phyloP scores from a whole-genome alignment of 176 grass and related monocot species.

The Aegilops bicornis region DNA sequence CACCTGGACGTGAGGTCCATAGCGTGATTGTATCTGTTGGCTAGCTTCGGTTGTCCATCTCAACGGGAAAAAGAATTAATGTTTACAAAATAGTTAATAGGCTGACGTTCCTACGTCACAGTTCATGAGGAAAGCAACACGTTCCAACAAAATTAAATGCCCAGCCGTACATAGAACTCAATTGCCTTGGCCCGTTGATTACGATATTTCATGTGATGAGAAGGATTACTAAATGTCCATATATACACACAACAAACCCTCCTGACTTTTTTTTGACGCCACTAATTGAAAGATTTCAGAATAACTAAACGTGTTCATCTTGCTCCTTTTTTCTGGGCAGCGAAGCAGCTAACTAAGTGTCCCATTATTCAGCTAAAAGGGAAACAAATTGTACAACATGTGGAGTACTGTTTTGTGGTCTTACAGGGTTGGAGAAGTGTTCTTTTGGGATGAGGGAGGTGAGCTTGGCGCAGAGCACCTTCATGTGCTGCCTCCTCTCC shows the following conservation, averaged over 20 bases:
- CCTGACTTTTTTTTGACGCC: too few relatives aligned
- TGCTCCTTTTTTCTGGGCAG: not conserved
- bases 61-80: too few relatives aligned
- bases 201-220: conserved; percentile 14
- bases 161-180: not conserved
- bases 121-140: not conserved
- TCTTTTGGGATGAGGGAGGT: conserved; percentile 57
- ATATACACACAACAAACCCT: too few relatives aligned
- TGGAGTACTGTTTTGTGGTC: not conserved
- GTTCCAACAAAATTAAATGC: not conserved
- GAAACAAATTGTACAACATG: not conserved
- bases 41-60: not conserved
- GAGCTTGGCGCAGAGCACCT: conserved; percentile 57
- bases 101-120: too few relatives aligned
- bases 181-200: not conserved
- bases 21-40: not conserved
- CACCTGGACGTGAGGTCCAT: not conserved
- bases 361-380: too few relatives aligned
- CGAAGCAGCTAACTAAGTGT: too few relatives aligned
- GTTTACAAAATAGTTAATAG: not conserved
- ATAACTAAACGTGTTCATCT: not conserved
- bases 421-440: conserved; percentile 21
- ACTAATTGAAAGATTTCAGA: not conserved
- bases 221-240: not conserved
- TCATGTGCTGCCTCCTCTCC: conserved; percentile 66